Percentiles rank a stretch among this genome's conserved stretches.
phyloP scores from a whole-genome alignment of 2,329 filamentous ascomycete species.

The Curvularia eragrostidis region DNA sequence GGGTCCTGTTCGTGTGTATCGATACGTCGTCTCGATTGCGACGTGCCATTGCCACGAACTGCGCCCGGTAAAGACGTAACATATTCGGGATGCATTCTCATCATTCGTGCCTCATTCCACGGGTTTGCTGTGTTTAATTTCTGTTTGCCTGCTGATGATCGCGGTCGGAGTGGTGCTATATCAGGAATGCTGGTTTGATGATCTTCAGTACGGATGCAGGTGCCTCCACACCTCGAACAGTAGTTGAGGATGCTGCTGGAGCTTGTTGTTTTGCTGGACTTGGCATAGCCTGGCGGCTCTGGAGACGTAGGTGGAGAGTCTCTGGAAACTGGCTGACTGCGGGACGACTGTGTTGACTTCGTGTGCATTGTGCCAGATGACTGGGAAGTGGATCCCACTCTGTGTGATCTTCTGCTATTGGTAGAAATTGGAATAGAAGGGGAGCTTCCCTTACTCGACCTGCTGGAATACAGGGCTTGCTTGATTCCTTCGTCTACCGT shows the following conservation, averaged over 20 bases:
- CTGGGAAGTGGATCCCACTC: not conserved
- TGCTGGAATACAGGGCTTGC: not conserved
- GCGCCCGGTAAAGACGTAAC: not conserved
- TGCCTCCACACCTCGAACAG: too few species aligned
- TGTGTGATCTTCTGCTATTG: not conserved
- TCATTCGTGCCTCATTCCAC: not conserved
- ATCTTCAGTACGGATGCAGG: too few species aligned
- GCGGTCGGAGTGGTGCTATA: too few species aligned
- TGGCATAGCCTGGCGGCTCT: too few species aligned
- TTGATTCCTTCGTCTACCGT: not conserved
- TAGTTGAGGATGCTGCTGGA: too few species aligned
- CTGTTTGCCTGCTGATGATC: too few species aligned
- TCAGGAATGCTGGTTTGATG: too few species aligned
- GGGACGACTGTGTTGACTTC: not conserved
- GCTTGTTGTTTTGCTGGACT: too few species aligned
- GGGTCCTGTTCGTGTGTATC: not conserved
- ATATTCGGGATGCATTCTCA: not conserved
- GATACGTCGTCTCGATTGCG: not conserved
- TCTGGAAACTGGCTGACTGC: too few species aligned
- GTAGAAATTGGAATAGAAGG: not conserved
- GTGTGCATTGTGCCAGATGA: not conserved
- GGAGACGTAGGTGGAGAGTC: too few species aligned
- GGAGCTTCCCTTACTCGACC: not conserved
- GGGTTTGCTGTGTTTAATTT: too few species aligned
- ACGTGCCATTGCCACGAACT: not conserved